Base-by-base conservation (phyloP, 2,329 filamentous ascomycete genomes). In the Aspergillus neotritici region DNA sequence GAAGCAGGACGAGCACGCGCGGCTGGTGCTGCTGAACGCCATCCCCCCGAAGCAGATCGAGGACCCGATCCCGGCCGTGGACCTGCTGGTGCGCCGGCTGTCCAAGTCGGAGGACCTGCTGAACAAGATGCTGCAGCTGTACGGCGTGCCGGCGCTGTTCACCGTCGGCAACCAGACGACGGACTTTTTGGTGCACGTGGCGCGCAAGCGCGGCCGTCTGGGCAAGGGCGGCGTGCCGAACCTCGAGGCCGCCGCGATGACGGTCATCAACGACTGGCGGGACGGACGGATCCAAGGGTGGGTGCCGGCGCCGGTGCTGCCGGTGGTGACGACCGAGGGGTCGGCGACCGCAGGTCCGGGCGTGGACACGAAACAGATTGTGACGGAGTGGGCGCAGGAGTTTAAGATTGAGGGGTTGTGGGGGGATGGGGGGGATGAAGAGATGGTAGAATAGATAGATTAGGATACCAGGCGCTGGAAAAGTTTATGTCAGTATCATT, bases 261-360 rank as follows among this genome's bases (percentile, higher is more conserved):
- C 87, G 1, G 90, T 98, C 43, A 82, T 98, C 45, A 93, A 83
- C n/a, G 93, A 98, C 72, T 94, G 93, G 87, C 80, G 93, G 55
- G 91, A 97, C 64, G 91, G 90, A 17, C 81, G 93, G 40, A 94
- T 98, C 57, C 88, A 94, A 68, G 90, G 90, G 44, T 95, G 90
- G 90, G 79, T 83, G 37, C 85, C 89, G 56, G 79, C 88, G 3
- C 89, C 90, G 6, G 75, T 77, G 30, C 68, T 87, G 47, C 70
- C 78, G 13, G 76, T 84, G 35, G 74, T 74, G n/a, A 58, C 57
- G 34, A 65, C 67, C 34, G 62, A 66, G 49, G 61, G 64, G 36
- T 55, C 48, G 33, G 38, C 58, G 4, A 35, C 61, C 34, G 47
- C 59, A 37, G 65, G 60, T 7, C 65, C 54, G 11, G 64, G 59